A percentile compares a stretch with the other conserved stretches of the same genome.
Evolutionary conservation across 805 yeast species (phyloP).

Genomic region (Priceomyces haplophilus): DNA sequence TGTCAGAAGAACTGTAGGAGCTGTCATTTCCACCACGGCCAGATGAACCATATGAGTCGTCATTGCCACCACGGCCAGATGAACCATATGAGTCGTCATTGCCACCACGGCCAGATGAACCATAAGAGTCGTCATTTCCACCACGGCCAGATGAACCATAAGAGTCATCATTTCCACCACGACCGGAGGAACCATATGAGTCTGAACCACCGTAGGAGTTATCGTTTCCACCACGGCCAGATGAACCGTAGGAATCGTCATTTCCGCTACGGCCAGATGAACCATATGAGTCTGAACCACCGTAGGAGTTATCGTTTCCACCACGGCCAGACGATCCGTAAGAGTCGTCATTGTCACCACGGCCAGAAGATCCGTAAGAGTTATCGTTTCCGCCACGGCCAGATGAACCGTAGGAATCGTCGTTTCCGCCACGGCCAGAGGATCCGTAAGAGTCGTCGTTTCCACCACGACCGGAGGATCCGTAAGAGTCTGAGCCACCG

Average conservation of each 20-base stretch:
- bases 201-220: constrained; percentile 20
- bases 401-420: constrained; percentile 20
- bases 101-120: constrained; percentile 5
- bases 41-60: constrained; percentile 20
- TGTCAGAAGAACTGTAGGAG: constrained; percentile 20
- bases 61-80: constrained; percentile 7
- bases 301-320: constrained; percentile 16
- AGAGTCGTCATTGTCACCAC: constrained; percentile 10
- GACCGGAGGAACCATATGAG: no score
- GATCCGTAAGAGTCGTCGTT: constrained; percentile 22
- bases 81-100: constrained; percentile 17
- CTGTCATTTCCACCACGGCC: constrained; percentile 11
- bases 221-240: constrained; percentile 7
- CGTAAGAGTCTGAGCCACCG: constrained; percentile 9
- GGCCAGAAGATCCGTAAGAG: constrained; percentile 15
- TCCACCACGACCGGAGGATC: constrained; percentile 13
- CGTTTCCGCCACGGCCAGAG: constrained; percentile 16
- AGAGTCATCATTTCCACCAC: constrained; percentile 13
- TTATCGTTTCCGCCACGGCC: constrained; percentile 15
- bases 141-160: constrained; percentile 19
- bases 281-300: constrained; percentile 17
- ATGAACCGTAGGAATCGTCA: constrained; percentile 16
- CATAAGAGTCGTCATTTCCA: constrained; percentile 14
- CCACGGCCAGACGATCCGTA: constrained; percentile 19
- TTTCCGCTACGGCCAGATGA: constrained; percentile 8